Evolutionary conservation across 2,329 filamentous ascomycete species (phyloP), one percentile per base, ranked within the genome.

Genomic region (Beauveria sp.): DNA sequence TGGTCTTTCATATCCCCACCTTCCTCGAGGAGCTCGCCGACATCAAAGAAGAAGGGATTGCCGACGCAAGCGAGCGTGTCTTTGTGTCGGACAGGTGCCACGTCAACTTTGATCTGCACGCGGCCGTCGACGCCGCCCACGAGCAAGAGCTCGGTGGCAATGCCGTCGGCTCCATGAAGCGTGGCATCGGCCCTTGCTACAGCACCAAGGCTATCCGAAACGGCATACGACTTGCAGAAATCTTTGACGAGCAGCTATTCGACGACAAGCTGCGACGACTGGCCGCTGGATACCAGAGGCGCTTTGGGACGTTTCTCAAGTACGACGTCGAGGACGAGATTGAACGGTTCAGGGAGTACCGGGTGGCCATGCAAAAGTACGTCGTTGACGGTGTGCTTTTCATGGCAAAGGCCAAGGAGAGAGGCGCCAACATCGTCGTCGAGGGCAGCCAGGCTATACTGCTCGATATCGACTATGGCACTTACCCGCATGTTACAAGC

Each of bases 101-200:
- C 67, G 78, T 87, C 59, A 81, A 86, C 67, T 80, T 87, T 61
- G 81, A 86, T 67, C 73, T 88, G 47, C 85, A 88, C 71, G 79
- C 81, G 64, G 75, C 82, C 63, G 84, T 88, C n/a, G 87, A 89
- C 65, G 86, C 86, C 1, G 76, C 89, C 8, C 85, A 88, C 69
- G 83, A 84, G 69, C 67, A 70, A 34, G 75, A 79, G 64, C 71
- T 80, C 5, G 76, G 75, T 6, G 47, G 51, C n/a, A 41, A 51
- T 5, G 59, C 62, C 40, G 67, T 71, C 48, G 69, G 69, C 40
- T 71, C 69, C 59, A 71, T 69, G 47, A 67, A 67, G 55, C 68
- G 69, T 50, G 69, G 69, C 9, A 62, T 62, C 43, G 60, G 60
- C 18, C 60, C 60, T 3, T 44, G 54, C 20, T 69, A 69, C 41